A percentile compares a stretch with the other conserved stretches of the same genome.
Evolutionary conservation across 192 early-diverging fungal genomes (phyloP).

Genomic region (Martensiomyces pterosporus): DNA sequence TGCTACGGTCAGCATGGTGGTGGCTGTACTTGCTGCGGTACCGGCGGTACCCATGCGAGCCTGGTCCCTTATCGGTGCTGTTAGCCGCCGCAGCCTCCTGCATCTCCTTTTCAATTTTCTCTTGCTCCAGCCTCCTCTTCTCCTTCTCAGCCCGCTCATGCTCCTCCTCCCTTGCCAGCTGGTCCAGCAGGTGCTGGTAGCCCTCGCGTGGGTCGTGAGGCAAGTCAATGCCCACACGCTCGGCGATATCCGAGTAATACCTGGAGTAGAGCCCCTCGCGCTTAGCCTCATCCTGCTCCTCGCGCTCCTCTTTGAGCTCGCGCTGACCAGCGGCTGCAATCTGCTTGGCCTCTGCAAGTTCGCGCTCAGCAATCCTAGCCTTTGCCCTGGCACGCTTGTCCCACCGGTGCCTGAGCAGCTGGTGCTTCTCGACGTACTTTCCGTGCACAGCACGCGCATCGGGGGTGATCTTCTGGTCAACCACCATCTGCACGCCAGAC

Average conservation of each 20-base stretch:
- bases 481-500: conserved; percentile 53
- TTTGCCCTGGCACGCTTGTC: conserved; percentile 31
- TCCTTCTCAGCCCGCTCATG: conserved; percentile 35
- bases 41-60: background rate
- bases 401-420: conserved; percentile 21
- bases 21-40: conserved; percentile 21
- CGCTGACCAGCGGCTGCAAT: conserved; percentile 9
- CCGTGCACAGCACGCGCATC: conserved; percentile 26
- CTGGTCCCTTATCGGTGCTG: conserved; percentile 3
- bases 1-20: conserved; percentile 3
- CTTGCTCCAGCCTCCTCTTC: conserved; percentile 25
- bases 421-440: conserved; percentile 27
- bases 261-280: conserved; percentile 32
- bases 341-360: conserved; percentile 20
- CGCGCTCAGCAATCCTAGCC: conserved; percentile 10
- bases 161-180: conserved; percentile 41
- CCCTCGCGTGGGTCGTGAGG: conserved; percentile 42
- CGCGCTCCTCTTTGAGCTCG: conserved; percentile 10
- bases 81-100: conserved; percentile 37
- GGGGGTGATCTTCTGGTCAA: conserved; percentile 28
- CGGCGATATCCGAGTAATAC: conserved; percentile 26
- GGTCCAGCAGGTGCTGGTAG: conserved; percentile 34
- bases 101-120: conserved; percentile 39
- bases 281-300: conserved; percentile 27
- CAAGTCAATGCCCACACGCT: conserved; percentile 21